Conservation (phyloP, 2,329 filamentous ascomycete genomes). For the Colletotrichum theobromicola region DNA sequence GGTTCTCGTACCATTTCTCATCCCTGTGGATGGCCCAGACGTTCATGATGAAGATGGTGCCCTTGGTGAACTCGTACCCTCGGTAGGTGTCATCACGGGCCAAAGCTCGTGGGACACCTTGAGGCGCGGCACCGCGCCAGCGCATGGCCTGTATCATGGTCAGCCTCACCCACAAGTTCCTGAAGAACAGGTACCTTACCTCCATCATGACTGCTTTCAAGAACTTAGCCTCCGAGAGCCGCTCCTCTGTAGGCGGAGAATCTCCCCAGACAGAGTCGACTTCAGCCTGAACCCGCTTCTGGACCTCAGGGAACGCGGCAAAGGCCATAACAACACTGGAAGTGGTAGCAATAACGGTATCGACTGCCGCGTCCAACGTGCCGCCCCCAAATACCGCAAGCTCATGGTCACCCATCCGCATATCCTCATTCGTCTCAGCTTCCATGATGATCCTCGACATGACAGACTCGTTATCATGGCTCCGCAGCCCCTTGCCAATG, state of each 20-base stretch:
- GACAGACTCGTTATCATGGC: constrained; percentile 44
- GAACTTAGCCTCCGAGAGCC: constrained; percentile 24
- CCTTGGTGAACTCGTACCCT: constrained; percentile 53
- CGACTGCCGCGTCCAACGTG: constrained; percentile 4
- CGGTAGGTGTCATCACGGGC: constrained; percentile 53
- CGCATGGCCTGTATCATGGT: constrained; percentile 27
- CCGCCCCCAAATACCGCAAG: background rate
- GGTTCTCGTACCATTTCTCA: constrained; percentile 25
- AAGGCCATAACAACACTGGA: constrained; percentile 25
- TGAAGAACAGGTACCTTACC: background rate
- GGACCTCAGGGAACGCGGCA: constrained; percentile 24
- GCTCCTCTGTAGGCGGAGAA: constrained; percentile 33
- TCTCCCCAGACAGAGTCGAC: constrained; percentile 28
- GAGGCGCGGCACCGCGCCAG: constrained; percentile 46
- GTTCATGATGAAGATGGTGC: constrained; percentile 45
- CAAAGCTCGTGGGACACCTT: constrained; percentile 49
- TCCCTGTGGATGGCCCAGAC: constrained; percentile 34
- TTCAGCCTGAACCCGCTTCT: constrained; percentile 30
- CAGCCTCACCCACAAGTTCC: background rate
- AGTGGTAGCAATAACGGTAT: background rate
- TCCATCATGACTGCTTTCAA: constrained; percentile 27
- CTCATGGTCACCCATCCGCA: background rate
- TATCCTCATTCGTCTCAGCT: constrained; percentile 30
- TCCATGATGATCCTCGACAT: constrained; percentile 45
- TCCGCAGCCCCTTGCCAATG: constrained; percentile 31